These are phyloP conservation scores for Naganishia kalamii DNA, from an alignment of 768 basidiomycete species.

Conservation along the genomic window DNA sequence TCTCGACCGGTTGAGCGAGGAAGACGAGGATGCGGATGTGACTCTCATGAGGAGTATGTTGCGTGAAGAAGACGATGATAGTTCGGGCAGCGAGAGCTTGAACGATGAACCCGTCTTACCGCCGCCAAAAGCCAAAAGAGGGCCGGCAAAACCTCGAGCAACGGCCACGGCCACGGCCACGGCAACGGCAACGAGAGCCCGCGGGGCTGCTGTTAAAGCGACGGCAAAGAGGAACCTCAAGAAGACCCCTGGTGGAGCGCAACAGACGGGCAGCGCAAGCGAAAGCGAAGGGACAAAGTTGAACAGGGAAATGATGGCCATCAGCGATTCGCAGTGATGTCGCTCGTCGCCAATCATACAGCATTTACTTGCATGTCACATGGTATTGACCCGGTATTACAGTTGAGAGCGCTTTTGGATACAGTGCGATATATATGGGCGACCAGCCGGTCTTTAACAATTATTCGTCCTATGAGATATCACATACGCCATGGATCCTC, in stretches of 20 bases:
- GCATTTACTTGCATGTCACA: neutral
- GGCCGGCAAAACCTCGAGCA: neutral
- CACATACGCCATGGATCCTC: conserved; percentile 6
- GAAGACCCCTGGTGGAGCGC: no score
- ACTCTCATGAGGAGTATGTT: conserved; percentile 7
- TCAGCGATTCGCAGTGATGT: neutral
- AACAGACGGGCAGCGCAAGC: neutral
- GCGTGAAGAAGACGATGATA: neutral
- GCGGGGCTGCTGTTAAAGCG: neutral
- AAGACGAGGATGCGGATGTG: neutral
- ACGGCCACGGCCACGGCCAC: neutral
- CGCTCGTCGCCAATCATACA: neutral
- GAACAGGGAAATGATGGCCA: conserved; percentile 11
- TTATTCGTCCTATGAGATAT: neutral
- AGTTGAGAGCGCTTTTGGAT: neutral
- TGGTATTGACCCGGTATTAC: neutral
- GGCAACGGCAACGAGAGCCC: neutral
- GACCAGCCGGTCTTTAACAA: no score
- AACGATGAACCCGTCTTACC: no score
- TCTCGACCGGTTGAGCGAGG: neutral
- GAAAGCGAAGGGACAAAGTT: conserved; percentile 14
- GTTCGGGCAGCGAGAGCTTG: neutral
- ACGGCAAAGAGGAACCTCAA: neutral
- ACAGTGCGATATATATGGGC: neutral
- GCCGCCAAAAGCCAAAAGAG: no score